Evolutionary conservation across 768 basidiomycete genomes (phyloP).

Genomic region (Coprinopsis marcescibilis): DNA sequence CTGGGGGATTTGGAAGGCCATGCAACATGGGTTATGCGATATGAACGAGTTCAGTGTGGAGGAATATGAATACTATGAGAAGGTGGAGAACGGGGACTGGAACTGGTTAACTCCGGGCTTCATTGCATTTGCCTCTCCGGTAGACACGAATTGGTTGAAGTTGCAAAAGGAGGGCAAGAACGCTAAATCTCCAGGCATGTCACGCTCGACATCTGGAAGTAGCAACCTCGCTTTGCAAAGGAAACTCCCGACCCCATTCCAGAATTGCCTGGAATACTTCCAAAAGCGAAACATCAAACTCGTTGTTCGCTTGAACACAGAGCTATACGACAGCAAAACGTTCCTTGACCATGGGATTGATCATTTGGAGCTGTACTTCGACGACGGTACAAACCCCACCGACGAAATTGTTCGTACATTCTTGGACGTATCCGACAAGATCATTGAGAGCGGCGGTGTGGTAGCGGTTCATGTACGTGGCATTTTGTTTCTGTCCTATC

Average conservation of each 20-base stretch:
- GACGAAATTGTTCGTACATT: slow-evolving; percentile 93
- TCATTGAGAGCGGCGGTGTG: slow-evolving; percentile 72
- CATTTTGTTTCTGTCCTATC: slow-evolving; percentile 2
- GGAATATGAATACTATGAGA: slow-evolving; percentile 93
- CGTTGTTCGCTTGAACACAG: slow-evolving; percentile 90
- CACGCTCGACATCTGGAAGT: slow-evolving; percentile 25
- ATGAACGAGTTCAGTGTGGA: slow-evolving; percentile 91
- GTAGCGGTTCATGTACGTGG: slow-evolving; percentile 81
- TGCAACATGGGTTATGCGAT: slow-evolving; percentile 89
- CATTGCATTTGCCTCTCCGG: slow-evolving; percentile 91
- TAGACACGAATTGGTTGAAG: slow-evolving; percentile 78
- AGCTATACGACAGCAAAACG: slow-evolving; percentile 77
- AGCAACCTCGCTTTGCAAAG: slow-evolving; percentile 61
- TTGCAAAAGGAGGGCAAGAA: slow-evolving; percentile 61
- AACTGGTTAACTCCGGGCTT: slow-evolving; percentile 92
- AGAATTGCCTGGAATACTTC: slow-evolving; percentile 92
- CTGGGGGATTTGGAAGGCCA: slow-evolving; percentile 84
- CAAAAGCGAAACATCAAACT: slow-evolving; percentile 81
- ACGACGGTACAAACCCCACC: slow-evolving; percentile 96
- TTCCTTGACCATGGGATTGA: slow-evolving; percentile 84
- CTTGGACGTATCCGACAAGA: slow-evolving; percentile 75
- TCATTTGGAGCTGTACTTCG: slow-evolving; percentile 92
- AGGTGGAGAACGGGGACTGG: slow-evolving; percentile 94
- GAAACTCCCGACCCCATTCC: slow-evolving; percentile 73
- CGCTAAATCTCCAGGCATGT: slow-evolving; percentile 23